Evolutionary conservation across 371 early-diverging fungal species (phyloP), one percentile per base, ranked within the genome.

Genomic region (Saksenaea vasiformis): DNA sequence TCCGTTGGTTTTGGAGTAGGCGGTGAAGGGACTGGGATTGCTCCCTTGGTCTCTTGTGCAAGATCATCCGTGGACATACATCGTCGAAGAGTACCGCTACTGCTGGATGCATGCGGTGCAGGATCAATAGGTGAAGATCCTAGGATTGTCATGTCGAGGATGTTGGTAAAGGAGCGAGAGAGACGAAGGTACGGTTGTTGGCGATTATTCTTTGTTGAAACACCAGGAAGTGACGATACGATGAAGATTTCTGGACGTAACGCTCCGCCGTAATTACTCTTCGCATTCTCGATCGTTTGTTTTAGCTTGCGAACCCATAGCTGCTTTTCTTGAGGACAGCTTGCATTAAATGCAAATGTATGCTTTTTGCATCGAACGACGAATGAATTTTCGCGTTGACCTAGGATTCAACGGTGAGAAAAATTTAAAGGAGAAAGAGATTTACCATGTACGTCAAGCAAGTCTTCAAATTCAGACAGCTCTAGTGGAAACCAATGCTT

Each of bases 401-500:
- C 72, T 79, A 59, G 9, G 3, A 58, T 1, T 5, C n/a, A n/a
- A 14, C 39, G 31, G 31, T 31, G 4, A 31, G 31, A 2, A 31
- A 31, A 31, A 31, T 10, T 39, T 24, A 54, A 13, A 55, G 8
- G 19, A 62, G 22, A 54, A 34, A 62, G 27, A 58, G 27, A 36
- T 51, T 26, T 39, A 71, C 79, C 79, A 67, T 70, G 77, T 62
- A 71, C 73, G 61, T 81, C 84, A 11, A 38, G 35, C 11, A 76
- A 38, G 61, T 83, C 76, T 58, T 76, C 78, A 26, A 83, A 62
- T 38, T 83, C 84, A 27, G 79, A 78, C 19, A 76, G 66, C 0
- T 76, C 66, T 7, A 87, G 65, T 0, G 87, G 85, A 51, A 87
- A 75, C 87, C 87, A 87, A 53, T 85, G 82, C 26, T 82, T 80